Evolutionary conservation across 2,329 filamentous ascomycete species (phyloP), one percentile per base, ranked within the genome.

Genomic region (Herpotrichia juniperi): DNA sequence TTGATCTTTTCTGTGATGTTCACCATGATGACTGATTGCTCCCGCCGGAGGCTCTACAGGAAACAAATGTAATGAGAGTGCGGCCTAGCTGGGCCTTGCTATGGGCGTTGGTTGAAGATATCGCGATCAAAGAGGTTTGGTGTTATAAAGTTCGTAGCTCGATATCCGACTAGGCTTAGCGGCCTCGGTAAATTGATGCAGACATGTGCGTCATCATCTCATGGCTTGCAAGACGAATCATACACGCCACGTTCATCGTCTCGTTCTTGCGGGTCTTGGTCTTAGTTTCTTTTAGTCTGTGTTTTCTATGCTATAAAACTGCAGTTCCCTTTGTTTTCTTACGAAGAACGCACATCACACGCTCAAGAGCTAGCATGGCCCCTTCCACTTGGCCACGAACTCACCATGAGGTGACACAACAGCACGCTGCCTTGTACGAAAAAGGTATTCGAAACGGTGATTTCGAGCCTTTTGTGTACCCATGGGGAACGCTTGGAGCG

Each of bases 1-100:
- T 99, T 99, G 81, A 99, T 99, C 84, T 96, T 97, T 50, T 99
- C 96, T 62, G 94, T 97, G 63, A 99, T 99, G 81, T 97, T 97
- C 77, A 97, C 94, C 94, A 99, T 99, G 69, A 71, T 79, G 66
- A 46, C 71, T 48, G 54, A 34, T 14, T 21, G 14, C 4, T 28
- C 30, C 16, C 42, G 50, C 25, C 22, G n/a, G 0, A 37, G 17
- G 21, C n/a, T 11, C 31, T 43, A 34, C n/a, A 40, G 17, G 34
- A 21, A 12, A 35, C 14, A 3, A 14, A 25, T 8, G 21, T 22
- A 40, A 24, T 7, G 21, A 24, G 37, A 21, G 37, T 40, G 37
- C 12, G 19, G 19, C 7, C 19, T 4, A 40, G 21, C 21, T 24
- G 37, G 37, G 21, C 37, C 37, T 40, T 40, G 19, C 9, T 14